Evolutionary conservation across 805 yeast species (phyloP), one percentile per base, ranked within the genome.

Genomic region (Cyberlindnera mrakii): DNA sequence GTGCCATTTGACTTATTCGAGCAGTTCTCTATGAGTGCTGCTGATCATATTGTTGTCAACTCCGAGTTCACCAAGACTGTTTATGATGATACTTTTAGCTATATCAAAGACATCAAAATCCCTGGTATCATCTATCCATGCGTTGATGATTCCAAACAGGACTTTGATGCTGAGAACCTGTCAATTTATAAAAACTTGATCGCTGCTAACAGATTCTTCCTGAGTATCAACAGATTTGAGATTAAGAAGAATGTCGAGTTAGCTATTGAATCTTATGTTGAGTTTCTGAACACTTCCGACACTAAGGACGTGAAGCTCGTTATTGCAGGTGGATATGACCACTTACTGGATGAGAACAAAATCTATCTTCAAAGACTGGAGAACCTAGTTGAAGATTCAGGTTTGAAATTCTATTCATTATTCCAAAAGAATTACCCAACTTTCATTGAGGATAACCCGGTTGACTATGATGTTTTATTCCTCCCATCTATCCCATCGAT

Each of bases 271-370:
- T 67, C 96, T 0, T 91, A 73, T 60, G 74, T 81, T 3, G 47
- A 66, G 34, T 72, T 75, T 48, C 51, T 63, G 18, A 44, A 52
- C 16, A 37, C 47, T 3, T 46, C 67, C 15, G 62, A 72, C 3
- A 43, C 51, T 31, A 53, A 38, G 4, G 57, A 62, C 16, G 68
- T 72, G 5, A 74, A 75, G 44, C 70, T 93, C 41, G 73, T 89
- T 2, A 65, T 93, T 32, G 85, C 96, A 8, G 99, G 99, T 11
- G 99, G 99, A 0, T 93, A 82, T 62, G 99, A 93, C 60, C 53
- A 73, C 9, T 65, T 88, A 36, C 84, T 87, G 0, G 43, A 54
- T 1, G 98, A 90, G 59, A 93, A 93, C 62, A 84, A 78, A 25
- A 75, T 74, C 40, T 86, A 86, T 54, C 68, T 89, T 39, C 57